These are phyloP conservation scores for Skeletonema costatum DNA, from an alignment of 108 stramenopile genomes.

Conservation along the genomic window DNA sequence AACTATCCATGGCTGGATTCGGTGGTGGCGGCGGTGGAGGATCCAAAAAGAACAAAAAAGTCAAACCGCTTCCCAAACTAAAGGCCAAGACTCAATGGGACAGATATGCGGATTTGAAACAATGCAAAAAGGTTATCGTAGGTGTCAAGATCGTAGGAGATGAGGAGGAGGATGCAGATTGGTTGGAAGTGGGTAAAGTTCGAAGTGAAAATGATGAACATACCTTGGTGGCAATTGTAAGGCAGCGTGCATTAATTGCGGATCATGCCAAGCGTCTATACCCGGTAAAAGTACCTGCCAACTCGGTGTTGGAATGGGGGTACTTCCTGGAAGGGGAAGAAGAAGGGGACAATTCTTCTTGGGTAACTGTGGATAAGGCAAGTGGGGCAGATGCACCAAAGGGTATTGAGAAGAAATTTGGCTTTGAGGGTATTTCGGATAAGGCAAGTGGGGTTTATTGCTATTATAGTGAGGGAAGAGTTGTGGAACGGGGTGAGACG, in stretches of 20 bases:
- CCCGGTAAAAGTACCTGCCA: constrained; percentile 66
- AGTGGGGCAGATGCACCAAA: constrained; percentile 36
- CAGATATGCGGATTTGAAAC: constrained; percentile 65
- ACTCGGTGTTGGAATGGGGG: constrained; percentile 72
- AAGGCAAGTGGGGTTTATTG: constrained; percentile 74
- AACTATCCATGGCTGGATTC: constrained; percentile 34
- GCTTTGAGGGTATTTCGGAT: constrained; percentile 80
- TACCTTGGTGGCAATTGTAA: constrained; percentile 58
- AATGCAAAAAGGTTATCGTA: constrained; percentile 51
- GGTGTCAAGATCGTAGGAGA: constrained; percentile 52
- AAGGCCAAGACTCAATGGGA: constrained; percentile 74
- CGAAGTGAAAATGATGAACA: constrained; percentile 54
- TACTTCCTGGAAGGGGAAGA: constrained; percentile 33
- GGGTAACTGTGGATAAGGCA: constrained; percentile 66
- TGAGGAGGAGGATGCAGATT: constrained; percentile 42
- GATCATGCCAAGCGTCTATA: constrained; percentile 69
- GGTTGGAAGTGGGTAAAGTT: constrained; percentile 76
- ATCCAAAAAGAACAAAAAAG: constrained; percentile 21
- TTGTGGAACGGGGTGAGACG: constrained; percentile 45
- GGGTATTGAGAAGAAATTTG: constrained; percentile 80
- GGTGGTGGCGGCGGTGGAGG: too few species aligned
- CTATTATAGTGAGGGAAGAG: constrained; percentile 60
- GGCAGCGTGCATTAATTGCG: constrained; percentile 81
- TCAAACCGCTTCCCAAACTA: constrained; percentile 35
- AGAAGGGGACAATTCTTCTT: constrained; percentile 41